A percentile compares a stretch with the other conserved stretches of the same genome.
phyloP scores from a whole-genome alignment of 176 grass and related monocot species.

The Rhipidocladum racemiflorum region DNA sequence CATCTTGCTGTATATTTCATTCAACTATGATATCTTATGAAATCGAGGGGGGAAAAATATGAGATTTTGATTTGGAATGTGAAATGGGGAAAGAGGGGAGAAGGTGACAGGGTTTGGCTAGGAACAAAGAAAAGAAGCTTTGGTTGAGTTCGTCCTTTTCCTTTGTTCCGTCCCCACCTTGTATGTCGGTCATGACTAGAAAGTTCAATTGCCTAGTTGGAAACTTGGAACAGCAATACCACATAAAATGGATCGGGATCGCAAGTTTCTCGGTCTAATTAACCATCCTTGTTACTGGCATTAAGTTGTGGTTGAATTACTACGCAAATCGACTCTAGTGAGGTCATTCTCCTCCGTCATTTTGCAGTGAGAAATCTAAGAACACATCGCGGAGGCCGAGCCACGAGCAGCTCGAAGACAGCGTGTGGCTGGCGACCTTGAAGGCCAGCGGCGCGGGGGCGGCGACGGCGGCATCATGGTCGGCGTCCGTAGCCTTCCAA shows the following conservation, averaged over 20 bases:
- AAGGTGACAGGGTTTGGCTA: conserved; percentile 13
- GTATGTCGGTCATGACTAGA: conserved; percentile 45
- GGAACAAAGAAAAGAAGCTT: conserved; percentile 40
- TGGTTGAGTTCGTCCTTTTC: conserved; percentile 28
- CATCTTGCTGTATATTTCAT: neutral
- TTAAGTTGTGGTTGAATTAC: neutral
- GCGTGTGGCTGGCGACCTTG: conserved; percentile 66
- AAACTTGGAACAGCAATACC: neutral
- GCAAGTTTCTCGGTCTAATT: neutral
- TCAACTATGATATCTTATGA: neutral
- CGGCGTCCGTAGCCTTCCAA: conserved; percentile 16
- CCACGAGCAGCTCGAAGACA: conserved; percentile 67
- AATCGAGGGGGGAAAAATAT: neutral
- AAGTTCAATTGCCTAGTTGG: conserved; percentile 39
- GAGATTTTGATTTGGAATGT: conserved; percentile 16
- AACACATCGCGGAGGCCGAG: conserved; percentile 48
- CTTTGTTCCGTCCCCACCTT: conserved; percentile 58
- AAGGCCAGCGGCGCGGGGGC: conserved; percentile 25
- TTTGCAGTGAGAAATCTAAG: conserved; percentile 50
- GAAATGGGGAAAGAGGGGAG: neutral
- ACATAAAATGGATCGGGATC: neutral
- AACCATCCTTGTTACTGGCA: neutral
- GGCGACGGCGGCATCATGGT: neutral
- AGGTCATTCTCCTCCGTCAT: neutral
- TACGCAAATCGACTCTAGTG: neutral